phyloP scores from a whole-genome alignment of 495 filamentous ascomycete genomes.

The Parmelia sp. region DNA sequence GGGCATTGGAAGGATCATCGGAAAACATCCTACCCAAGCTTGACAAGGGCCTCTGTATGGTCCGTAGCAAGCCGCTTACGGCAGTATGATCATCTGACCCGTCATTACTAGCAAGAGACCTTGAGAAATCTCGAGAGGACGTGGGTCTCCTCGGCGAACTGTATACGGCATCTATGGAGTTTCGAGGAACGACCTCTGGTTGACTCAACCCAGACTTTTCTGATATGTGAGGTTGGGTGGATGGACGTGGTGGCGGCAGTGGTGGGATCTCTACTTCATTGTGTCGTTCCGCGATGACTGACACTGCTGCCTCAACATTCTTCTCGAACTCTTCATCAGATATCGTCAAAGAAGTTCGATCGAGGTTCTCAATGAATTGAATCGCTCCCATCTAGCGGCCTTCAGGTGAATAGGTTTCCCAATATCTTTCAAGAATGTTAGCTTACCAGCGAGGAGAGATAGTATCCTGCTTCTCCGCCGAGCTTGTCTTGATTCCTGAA shows the following conservation, averaged over 20 bases:
- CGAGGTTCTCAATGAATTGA: conserved; percentile 93
- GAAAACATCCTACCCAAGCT: conserved; percentile 98
- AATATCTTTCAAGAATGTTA: not conserved
- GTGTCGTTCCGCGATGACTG: conserved; percentile 89
- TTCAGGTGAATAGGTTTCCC: conserved; percentile 12
- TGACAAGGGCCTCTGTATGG: conserved; percentile 84
- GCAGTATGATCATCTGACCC: conserved; percentile 63
- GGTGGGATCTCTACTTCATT: conserved; percentile 43
- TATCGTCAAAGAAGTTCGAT: conserved; percentile 88
- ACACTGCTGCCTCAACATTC: conserved; percentile 92
- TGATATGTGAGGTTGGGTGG: conserved; percentile 36
- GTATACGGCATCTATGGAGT: conserved; percentile 51
- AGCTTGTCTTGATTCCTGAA: conserved; percentile 98
- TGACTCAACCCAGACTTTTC: conserved; percentile 57
- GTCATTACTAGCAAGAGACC: conserved; percentile 47
- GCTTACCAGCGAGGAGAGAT: conserved; percentile 86
- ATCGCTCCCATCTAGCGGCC: conserved; percentile 75
- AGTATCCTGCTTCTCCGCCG: conserved; percentile 93
- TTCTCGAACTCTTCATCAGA: conserved; percentile 91
- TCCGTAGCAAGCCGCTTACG: conserved; percentile 77
- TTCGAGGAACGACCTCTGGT: conserved; percentile 48
- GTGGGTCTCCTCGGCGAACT: conserved; percentile 41
- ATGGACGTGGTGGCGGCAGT: conserved; percentile 31
- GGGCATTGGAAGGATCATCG: conserved; percentile 54
- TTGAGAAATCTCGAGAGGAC: conserved; percentile 31